Conservation (phyloP, 495 filamentous ascomycete genomes). For the Symbiotaphrina buchneri region DNA sequence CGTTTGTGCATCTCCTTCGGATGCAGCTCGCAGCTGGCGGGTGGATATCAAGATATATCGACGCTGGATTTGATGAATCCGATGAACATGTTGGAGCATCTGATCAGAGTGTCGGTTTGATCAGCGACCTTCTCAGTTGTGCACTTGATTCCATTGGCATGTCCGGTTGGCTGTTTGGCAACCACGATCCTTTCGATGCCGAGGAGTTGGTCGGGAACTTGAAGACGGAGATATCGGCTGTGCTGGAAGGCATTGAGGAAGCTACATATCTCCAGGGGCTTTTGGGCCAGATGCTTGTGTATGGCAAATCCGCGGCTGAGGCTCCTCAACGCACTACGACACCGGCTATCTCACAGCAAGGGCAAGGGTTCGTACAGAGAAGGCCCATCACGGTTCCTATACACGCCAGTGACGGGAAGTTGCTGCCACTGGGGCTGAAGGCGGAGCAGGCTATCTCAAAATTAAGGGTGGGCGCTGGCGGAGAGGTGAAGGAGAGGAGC, state of each 20-base stretch:
- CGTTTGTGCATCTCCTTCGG: constrained; percentile 51
- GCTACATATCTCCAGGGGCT: constrained; percentile 43
- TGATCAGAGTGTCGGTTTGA: constrained; percentile 15
- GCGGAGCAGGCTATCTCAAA: constrained; percentile 25
- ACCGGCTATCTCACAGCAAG: too few species aligned
- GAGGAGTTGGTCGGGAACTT: constrained; percentile 45
- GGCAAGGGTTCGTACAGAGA: too few species aligned
- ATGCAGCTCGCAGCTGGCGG: constrained; percentile 37
- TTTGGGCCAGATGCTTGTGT: constrained; percentile 46
- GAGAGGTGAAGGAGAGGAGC: constrained; percentile 38
- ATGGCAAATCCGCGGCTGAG: constrained; percentile 18
- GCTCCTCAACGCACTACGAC: too few species aligned
- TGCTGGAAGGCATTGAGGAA: constrained; percentile 56
- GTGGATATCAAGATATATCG: constrained; percentile 47
- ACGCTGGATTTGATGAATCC: constrained; percentile 28
- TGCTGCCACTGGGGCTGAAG: constrained; percentile 51
- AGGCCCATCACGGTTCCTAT: too few species aligned
- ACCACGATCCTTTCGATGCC: constrained; percentile 19
- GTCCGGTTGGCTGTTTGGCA: constrained; percentile 53
- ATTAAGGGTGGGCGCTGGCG: constrained; percentile 33
- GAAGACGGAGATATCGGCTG: constrained; percentile 49
- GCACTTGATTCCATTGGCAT: constrained; percentile 70
- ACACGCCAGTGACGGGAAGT: not conserved
- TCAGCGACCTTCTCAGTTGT: constrained; percentile 45
- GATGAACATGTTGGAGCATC: constrained; percentile 24